A percentile compares a stretch with the other conserved stretches of the same genome.
These are phyloP conservation scores for Misopates orontium DNA, from an alignment of 257 asterid species.

Conservation along the genomic window DNA sequence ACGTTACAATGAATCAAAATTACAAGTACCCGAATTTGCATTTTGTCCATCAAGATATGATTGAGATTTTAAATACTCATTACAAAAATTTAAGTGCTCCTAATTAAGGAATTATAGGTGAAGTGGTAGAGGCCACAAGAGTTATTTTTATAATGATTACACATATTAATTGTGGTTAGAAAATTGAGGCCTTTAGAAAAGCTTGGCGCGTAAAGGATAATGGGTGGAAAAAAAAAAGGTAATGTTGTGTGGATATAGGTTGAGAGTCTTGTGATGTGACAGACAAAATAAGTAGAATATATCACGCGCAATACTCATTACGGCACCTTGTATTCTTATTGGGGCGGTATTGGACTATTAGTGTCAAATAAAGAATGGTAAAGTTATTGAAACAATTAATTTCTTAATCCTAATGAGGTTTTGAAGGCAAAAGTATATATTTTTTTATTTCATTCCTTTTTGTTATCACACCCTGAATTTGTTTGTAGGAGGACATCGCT, in stretches of 20 bases:
- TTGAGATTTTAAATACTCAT: too few species aligned
- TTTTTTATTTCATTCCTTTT: too few species aligned
- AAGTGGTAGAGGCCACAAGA: background rate
- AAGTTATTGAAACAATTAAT: too few species aligned
- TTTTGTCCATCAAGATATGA: too few species aligned
- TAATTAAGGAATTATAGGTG: too few species aligned
- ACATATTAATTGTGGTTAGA: background rate
- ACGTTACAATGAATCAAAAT: too few species aligned
- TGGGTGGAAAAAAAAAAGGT: conserved; percentile 13
- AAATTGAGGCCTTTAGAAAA: background rate
- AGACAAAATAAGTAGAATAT: conserved; percentile 19
- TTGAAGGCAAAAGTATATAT: too few species aligned
- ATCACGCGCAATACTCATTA: conserved; percentile 31
- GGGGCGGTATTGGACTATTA: background rate
- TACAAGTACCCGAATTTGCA: too few species aligned
- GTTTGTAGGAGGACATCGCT: too few species aligned
- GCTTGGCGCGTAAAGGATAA: background rate
- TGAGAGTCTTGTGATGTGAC: conserved; percentile 21
- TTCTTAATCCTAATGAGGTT: too few species aligned
- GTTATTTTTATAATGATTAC: background rate
- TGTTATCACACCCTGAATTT: too few species aligned
- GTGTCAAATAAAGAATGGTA: too few species aligned
- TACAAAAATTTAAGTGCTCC: background rate
- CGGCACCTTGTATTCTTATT: background rate
- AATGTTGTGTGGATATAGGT: conserved; percentile 9